Conservation (phyloP, 805 yeast species). For the Sugiyamaella smithiae region DNA sequence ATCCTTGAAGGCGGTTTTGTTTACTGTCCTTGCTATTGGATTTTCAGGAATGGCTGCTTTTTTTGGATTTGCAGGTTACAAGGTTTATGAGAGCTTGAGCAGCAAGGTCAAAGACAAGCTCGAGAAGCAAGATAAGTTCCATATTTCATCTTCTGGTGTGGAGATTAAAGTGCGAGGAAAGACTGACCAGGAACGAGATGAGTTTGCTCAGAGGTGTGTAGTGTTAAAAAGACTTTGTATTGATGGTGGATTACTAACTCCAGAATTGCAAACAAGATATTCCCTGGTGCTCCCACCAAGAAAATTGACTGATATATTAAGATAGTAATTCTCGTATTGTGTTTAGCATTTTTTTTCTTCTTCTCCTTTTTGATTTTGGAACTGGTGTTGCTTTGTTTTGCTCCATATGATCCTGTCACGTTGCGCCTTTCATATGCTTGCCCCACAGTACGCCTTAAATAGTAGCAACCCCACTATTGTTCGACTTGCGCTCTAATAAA, state of each 20-base stretch:
- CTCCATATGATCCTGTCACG: too few relatives aligned
- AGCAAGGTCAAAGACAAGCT: constrained; percentile 18
- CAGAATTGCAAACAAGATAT: constrained; percentile 11
- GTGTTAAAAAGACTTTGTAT: background rate
- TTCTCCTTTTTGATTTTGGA: too few relatives aligned
- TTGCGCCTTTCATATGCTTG: too few relatives aligned
- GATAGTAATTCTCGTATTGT: too few relatives aligned
- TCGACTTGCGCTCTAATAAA: too few relatives aligned
- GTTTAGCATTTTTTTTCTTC: too few relatives aligned
- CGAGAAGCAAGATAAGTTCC: constrained; percentile 17
- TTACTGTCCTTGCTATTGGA: constrained; percentile 11
- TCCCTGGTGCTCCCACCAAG: constrained; percentile 11
- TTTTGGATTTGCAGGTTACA: constrained; percentile 21
- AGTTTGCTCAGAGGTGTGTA: constrained; percentile 20
- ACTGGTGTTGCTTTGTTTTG: too few relatives aligned
- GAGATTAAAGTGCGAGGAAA: constrained; percentile 16
- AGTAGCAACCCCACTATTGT: too few relatives aligned
- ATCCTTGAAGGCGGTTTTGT: background rate
- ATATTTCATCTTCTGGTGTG: constrained; percentile 19
- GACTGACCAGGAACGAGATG: constrained; percentile 13
- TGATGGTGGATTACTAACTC: background rate
- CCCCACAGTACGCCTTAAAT: too few relatives aligned
- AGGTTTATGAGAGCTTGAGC: constrained; percentile 11
- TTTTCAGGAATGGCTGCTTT: constrained; percentile 12
- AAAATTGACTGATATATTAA: background rate